Evolutionary conservation across 2,329 filamentous ascomycete species (phyloP).

Genomic region (Hypoxylon sp.): DNA sequence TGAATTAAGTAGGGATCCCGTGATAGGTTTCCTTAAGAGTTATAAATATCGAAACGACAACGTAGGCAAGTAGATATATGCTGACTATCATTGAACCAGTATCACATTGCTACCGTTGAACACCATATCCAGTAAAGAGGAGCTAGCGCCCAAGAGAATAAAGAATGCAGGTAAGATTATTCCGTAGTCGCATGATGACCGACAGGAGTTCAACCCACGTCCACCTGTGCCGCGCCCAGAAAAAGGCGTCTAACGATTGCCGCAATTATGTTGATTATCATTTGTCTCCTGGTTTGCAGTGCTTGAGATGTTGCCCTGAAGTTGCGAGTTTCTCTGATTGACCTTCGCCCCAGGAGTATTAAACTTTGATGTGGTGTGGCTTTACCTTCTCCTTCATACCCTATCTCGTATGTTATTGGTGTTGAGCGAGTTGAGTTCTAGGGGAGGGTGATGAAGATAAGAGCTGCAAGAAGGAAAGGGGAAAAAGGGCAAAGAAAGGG

Average conservation of each 20-base stretch:
- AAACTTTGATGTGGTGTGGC: neutral
- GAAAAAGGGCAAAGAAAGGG: neutral
- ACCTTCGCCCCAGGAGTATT: neutral
- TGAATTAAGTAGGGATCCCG: slow-evolving; percentile 47
- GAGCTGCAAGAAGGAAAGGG: neutral
- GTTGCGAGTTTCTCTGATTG: neutral
- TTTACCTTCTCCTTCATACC: neutral
- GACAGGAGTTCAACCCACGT: slow-evolving; percentile 65
- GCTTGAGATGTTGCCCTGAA: neutral
- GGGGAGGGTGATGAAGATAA: no score
- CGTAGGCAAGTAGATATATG: slow-evolving; percentile 70
- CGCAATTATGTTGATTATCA: neutral
- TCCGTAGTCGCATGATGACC: slow-evolving; percentile 71
- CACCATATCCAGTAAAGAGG: slow-evolving; percentile 57
- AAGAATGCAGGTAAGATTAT: slow-evolving; percentile 72
- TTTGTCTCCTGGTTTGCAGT: neutral
- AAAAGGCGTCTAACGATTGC: slow-evolving; percentile 64
- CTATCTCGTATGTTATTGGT: neutral
- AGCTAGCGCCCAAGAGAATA: slow-evolving; percentile 63
- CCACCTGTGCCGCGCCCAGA: slow-evolving; percentile 67
- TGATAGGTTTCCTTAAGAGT: slow-evolving; percentile 54
- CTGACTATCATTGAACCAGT: slow-evolving; percentile 65
- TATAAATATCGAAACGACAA: slow-evolving; percentile 65
- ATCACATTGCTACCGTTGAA: slow-evolving; percentile 56
- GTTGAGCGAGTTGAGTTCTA: no score